These are phyloP conservation scores for Trypanosomatidae sp. DNA, from an alignment of 208 protist species.

Conservation along the genomic window DNA sequence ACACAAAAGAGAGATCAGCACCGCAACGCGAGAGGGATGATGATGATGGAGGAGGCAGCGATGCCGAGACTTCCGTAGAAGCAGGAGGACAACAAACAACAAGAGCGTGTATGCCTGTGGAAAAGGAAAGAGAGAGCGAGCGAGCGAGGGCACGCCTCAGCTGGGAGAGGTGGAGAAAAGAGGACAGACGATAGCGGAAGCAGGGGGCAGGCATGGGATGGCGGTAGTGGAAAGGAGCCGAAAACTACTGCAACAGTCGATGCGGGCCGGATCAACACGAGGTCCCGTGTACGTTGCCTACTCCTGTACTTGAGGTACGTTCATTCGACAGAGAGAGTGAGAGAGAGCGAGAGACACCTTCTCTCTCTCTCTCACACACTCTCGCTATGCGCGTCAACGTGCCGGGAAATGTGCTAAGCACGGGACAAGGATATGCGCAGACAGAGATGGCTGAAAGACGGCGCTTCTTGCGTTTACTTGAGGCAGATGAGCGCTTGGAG, in stretches of 20 bases:
- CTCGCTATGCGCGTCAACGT: neutral
- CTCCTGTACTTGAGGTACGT: neutral
- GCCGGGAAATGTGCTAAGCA: neutral
- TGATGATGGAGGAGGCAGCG: neutral
- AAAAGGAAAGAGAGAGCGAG: neutral
- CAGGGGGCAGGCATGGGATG: neutral
- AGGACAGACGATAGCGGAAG: neutral
- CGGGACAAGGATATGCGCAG: neutral
- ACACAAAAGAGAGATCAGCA: neutral
- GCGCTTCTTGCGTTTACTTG: neutral
- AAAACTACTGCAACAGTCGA: neutral
- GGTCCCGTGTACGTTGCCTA: too few relatives aligned
- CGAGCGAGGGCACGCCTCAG: neutral
- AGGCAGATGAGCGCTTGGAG: neutral
- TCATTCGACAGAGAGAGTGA: neutral
- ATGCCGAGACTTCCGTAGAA: neutral
- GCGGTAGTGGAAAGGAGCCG: neutral
- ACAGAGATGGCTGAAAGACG: neutral
- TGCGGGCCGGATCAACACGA: neutral
- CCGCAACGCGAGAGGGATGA: neutral
- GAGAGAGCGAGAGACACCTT: neutral
- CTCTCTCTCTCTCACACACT: neutral
- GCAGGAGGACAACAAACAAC: neutral
- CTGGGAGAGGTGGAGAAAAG: neutral
- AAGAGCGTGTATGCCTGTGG: neutral